A percentile compares a stretch with the other conserved stretches of the same genome.
Conservation (phyloP, 192 early-diverging fungal species). For the Polychytrium aggregatum region DNA sequence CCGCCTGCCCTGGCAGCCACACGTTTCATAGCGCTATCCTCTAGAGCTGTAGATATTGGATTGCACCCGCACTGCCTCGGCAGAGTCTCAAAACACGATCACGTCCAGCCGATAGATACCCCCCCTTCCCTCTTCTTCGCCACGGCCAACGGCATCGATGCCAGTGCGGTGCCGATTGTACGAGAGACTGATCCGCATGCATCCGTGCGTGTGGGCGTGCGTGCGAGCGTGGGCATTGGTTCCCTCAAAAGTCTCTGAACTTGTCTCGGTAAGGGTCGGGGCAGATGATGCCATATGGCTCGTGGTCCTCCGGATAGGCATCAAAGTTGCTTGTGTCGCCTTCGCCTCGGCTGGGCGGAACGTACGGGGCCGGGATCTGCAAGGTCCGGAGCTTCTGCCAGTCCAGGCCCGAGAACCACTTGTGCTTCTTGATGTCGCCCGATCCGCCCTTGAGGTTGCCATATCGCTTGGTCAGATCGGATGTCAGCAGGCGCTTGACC, state of each 20-base stretch:
- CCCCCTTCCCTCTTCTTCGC: no score
- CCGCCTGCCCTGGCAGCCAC: no score
- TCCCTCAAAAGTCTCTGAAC: slow-evolving; percentile 58
- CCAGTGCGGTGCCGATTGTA: no score
- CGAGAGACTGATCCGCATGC: no score
- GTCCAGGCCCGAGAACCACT: slow-evolving; percentile 91
- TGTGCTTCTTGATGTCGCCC: slow-evolving; percentile 85
- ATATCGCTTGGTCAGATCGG: slow-evolving; percentile 66
- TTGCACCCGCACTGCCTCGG: no score
- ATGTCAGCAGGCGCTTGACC: slow-evolving; percentile 53
- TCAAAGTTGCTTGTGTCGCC: slow-evolving; percentile 95
- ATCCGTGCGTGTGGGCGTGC: no score
- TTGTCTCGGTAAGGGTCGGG: slow-evolving; percentile 61
- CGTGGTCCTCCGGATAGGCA: slow-evolving; percentile 81
- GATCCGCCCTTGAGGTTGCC: slow-evolving; percentile 65
- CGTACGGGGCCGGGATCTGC: slow-evolving; percentile 75
- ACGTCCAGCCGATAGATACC: no score
- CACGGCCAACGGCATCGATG: no score
- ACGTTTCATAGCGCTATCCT: no score
- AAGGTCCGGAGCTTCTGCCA: slow-evolving; percentile 66
- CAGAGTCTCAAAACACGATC: no score
- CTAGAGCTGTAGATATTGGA: no score
- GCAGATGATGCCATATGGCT: slow-evolving; percentile 69
- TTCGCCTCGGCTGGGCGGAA: slow-evolving; percentile 66
- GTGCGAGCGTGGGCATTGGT: no score